These are phyloP conservation scores for Mortierella sp. DNA, from an alignment of 371 early-diverging fungal genomes.

Conservation along the genomic window DNA sequence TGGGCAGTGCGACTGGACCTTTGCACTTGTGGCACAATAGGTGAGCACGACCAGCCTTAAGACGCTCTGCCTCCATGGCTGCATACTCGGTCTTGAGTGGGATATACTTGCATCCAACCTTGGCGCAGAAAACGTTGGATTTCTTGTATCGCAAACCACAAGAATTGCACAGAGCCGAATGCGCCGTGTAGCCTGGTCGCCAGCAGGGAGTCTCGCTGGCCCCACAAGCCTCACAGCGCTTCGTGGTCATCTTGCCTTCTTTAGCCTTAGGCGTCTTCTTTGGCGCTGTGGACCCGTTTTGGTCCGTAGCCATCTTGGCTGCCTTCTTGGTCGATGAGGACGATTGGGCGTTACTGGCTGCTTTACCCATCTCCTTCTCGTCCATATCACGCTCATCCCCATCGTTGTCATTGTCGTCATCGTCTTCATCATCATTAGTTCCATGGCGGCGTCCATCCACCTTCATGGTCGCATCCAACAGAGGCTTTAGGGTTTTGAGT, in stretches of 20 bases:
- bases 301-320: not conserved
- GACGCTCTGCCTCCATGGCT: conserved; percentile 48
- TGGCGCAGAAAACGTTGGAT: conserved; percentile 62
- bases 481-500: conserved; percentile 31
- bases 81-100: conserved; percentile 67
- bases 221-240: conserved; percentile 64
- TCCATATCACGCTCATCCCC: not conserved
- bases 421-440: not conserved
- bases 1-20: conserved; percentile 25
- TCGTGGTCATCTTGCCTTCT: conserved; percentile 24
- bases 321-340: not conserved
- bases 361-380: not conserved
- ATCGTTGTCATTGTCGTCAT: not conserved
- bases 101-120: conserved; percentile 63
- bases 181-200: conserved; percentile 67
- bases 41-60: conserved; percentile 20
- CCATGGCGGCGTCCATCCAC: conserved; percentile 1
- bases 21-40: conserved; percentile 38
- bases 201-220: conserved; percentile 68
- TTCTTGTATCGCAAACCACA: conserved; percentile 71
- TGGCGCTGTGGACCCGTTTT: not conserved
- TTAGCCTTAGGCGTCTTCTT: conserved; percentile 16
- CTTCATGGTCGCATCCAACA: conserved; percentile 38
- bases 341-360: not conserved
- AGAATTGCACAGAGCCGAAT: conserved; percentile 66